phyloP scores from a whole-genome alignment of 2,329 filamentous ascomycete species.

The Leptographium radiaticola region DNA sequence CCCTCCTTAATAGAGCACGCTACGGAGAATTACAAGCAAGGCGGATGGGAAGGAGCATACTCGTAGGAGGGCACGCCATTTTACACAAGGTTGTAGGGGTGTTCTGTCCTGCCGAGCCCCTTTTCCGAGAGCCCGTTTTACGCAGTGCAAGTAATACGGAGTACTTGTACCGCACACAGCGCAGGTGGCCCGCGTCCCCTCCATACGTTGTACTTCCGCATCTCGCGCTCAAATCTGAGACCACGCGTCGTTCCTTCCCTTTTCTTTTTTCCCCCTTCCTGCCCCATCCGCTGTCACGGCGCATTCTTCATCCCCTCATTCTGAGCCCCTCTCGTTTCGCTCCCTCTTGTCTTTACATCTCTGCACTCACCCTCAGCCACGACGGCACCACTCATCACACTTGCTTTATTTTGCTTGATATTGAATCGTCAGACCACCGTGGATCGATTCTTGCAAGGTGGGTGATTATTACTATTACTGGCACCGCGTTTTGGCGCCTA shows the following conservation, averaged over 20 bases:
- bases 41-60: background rate
- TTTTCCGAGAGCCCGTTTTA: background rate
- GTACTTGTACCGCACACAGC: background rate
- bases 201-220: background rate
- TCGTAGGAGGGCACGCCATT: background rate
- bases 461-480: too few species aligned
- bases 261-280: background rate
- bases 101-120: background rate
- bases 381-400: background rate
- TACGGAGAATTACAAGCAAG: too few species aligned
- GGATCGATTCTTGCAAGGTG: too few species aligned
- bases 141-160: background rate
- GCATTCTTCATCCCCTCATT: background rate
- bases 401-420: background rate
- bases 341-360: background rate
- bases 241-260: slow-evolving; percentile 9
- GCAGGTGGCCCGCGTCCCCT: background rate
- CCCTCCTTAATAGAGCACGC: too few species aligned
- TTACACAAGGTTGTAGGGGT: background rate
- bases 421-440: too few species aligned
- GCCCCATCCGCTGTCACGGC: background rate
- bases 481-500: too few species aligned
- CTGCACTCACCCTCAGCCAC: background rate
- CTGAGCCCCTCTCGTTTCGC: background rate
- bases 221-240: slow-evolving; percentile 2